phyloP scores from a whole-genome alignment of 164 flowering plant species.

The Protea cynaroides region DNA sequence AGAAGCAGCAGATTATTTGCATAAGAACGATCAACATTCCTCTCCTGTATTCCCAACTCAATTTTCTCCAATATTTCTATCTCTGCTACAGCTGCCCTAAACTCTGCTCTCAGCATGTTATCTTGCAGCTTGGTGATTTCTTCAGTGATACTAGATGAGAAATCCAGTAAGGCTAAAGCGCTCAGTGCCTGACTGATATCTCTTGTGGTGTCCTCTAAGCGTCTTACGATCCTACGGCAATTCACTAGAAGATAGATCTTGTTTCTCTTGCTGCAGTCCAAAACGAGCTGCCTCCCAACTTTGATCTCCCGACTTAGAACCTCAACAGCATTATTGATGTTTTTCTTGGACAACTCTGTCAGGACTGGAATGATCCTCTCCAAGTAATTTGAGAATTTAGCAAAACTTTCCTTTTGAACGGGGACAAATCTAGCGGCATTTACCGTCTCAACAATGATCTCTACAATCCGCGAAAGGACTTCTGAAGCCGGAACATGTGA shows the following conservation, averaged over 20 bases:
- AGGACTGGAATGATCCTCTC: constrained; percentile 44
- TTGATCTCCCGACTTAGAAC: constrained; percentile 38
- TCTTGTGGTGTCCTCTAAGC: constrained; percentile 32
- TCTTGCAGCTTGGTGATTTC: constrained; percentile 38
- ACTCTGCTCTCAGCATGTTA: constrained; percentile 49
- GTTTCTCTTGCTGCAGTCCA: constrained; percentile 53
- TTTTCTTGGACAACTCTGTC: constrained; percentile 35
- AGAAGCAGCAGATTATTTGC: constrained; percentile 50
- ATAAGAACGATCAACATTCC: constrained; percentile 53
- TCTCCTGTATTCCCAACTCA: constrained; percentile 58
- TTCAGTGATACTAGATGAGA: constrained; percentile 36
- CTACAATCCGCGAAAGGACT: constrained; percentile 28
- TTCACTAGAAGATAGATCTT: constrained; percentile 54
- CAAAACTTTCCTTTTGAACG: constrained; percentile 49
- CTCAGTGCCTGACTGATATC: constrained; percentile 53
- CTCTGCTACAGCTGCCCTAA: constrained; percentile 46
- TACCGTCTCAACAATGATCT: constrained; percentile 22
- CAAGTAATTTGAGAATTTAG: constrained; percentile 35
- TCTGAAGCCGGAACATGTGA: constrained; percentile 35
- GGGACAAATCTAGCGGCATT: constrained; percentile 39
- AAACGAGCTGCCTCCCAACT: constrained; percentile 33
- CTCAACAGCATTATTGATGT: constrained; percentile 24
- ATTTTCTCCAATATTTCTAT: constrained; percentile 59
- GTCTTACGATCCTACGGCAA: constrained; percentile 36
- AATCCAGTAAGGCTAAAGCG: constrained; percentile 44